Evolutionary conservation across 2,329 filamentous ascomycete species (phyloP), one percentile per base, ranked within the genome.

Genomic region (Talaromyces pinophilus): DNA sequence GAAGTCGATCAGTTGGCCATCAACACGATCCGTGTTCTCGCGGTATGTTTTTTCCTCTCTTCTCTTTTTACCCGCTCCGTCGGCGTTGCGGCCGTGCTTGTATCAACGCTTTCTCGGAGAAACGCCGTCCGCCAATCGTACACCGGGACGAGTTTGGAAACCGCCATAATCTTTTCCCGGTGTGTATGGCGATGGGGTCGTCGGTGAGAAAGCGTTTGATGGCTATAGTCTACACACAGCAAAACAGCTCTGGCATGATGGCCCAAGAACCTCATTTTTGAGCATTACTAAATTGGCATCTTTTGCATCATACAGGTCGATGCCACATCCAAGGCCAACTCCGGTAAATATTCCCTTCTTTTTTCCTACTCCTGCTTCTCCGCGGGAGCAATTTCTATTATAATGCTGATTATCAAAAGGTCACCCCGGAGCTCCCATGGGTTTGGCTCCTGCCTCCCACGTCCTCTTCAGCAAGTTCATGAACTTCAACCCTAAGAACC

Each of bases 401-500:
- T 1, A 33, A 48, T 57, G 15, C 90, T 82, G 86, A 91, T 81
- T 92, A 93, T 81, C 98, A 98, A 97, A 93, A 72, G 95, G 95
- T 80, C 95, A 99, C 85, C 95, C 95, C 77, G 95, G 95, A 87
- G 95, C 95, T 81, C 95, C 95, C 77, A 99, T 99, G 95, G 89
- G 88, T 79, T 87, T 98, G 92, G 95, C 95, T 77, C 94, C 95
- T 70, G 89, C 93, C 77, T 90, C 95, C 81, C 95, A 98, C 87
- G 92, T 98, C 77, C 88, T 99, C 71, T 99, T 92, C 86, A 96
- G 97, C 88, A 96, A 95, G 83, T 96, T 97, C 87, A 92, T 99
- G 92, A 96, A 84, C 81, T 99, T 97, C 88, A 99, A 98, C 90
- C 95, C 95, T 76, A 96, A 97, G 90, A 97, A 97, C 88, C 92